These are phyloP conservation scores for Syzygium jambos DNA, from an alignment of 345 rosid species.

Conservation along the genomic window DNA sequence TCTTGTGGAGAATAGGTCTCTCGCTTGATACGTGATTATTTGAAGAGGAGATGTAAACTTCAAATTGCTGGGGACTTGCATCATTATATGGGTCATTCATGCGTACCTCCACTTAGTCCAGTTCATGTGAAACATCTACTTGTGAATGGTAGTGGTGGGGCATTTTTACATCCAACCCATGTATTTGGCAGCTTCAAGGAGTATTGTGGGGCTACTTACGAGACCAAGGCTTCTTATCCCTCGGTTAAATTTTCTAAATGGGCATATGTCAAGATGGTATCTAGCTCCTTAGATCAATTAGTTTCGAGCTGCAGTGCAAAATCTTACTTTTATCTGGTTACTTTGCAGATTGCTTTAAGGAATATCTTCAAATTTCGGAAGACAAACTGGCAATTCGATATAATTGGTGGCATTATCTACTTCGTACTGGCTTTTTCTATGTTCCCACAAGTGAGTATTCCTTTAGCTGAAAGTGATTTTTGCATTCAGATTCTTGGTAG, in stretches of 20 bases:
- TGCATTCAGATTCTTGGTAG: background rate
- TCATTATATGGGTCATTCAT: conserved; percentile 79
- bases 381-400: conserved; percentile 98
- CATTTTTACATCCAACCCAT: conserved; percentile 97
- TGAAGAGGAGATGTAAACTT: conserved; percentile 86
- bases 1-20: conserved; percentile 6
- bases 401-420: conserved; percentile 92
- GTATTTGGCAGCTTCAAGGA: conserved; percentile 71
- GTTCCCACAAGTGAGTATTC: conserved; percentile 78
- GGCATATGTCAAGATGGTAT: conserved; percentile 21
- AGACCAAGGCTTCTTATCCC: conserved; percentile 82
- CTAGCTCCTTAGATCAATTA: background rate
- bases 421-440: conserved; percentile 76
- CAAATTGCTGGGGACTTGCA: conserved; percentile 95
- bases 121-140: conserved; percentile 73
- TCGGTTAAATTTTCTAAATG: conserved; percentile 89
- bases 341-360: conserved; percentile 78
- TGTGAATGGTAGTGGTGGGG: conserved; percentile 97
- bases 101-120: conserved; percentile 56
- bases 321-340: background rate
- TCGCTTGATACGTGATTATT: conserved; percentile 65
- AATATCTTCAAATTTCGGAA: conserved; percentile 90
- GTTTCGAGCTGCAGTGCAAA: background rate
- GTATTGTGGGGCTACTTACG: conserved; percentile 52
- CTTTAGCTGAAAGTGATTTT: background rate